Evolutionary conservation across 2,329 filamentous ascomycete species (phyloP).

Genomic region (Arthrobotrys megalospora): DNA sequence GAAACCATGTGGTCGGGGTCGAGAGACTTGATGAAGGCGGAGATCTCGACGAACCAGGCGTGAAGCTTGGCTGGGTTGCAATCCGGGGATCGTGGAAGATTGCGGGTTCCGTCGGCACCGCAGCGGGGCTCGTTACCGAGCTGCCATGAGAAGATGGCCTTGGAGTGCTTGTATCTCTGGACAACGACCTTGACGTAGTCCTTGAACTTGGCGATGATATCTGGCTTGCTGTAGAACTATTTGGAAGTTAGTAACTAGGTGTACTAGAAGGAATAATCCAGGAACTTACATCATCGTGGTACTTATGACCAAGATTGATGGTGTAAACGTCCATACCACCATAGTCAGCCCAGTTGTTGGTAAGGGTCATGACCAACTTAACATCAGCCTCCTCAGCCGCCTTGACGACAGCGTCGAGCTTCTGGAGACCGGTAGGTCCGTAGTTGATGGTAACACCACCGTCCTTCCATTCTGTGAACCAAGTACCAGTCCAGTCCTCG

Average conservation of each 20-base stretch:
- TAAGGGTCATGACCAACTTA: conserved; percentile 73
- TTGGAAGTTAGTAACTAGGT: conserved; percentile 60
- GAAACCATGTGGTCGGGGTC: conserved; percentile 73
- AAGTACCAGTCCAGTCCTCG: conserved; percentile 69
- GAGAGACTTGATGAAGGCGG: conserved; percentile 72
- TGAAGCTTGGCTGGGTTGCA: conserved; percentile 69
- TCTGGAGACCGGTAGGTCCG: conserved; percentile 65
- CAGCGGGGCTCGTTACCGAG: conserved; percentile 72
- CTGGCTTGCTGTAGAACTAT: conserved; percentile 70
- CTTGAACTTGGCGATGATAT: conserved; percentile 71
- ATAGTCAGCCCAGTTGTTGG: conserved; percentile 74
- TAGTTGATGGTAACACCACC: conserved; percentile 70
- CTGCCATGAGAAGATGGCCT: conserved; percentile 73
- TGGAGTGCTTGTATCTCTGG: conserved; percentile 70
- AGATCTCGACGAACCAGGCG: conserved; percentile 72
- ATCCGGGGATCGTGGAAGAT: conserved; percentile 68
- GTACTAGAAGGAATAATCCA: neutral
- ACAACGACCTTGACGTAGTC: conserved; percentile 71
- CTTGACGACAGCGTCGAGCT: conserved; percentile 72
- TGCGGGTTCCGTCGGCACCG: conserved; percentile 69
- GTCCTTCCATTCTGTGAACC: conserved; percentile 71
- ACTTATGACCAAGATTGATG: conserved; percentile 71
- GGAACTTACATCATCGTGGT: conserved; percentile 70
- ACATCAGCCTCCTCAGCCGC: conserved; percentile 71
- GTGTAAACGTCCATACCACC: conserved; percentile 76